A percentile compares a stretch with the other conserved stretches of the same genome.
phyloP scores from a whole-genome alignment of 495 filamentous ascomycete genomes.

The Podospora conica region DNA sequence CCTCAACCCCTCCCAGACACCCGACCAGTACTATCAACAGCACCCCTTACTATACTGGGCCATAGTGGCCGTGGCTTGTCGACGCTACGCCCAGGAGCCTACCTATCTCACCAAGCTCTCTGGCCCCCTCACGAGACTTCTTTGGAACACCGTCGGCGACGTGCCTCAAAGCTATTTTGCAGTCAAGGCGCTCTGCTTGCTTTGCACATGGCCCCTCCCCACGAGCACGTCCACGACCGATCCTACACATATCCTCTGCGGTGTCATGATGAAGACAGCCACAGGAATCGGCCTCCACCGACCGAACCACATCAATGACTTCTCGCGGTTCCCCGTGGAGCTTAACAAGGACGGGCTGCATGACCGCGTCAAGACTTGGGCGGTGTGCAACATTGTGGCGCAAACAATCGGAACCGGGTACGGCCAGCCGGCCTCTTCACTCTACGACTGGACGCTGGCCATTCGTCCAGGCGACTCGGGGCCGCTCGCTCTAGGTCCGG shows the following conservation, averaged over 20 bases:
- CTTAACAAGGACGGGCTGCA: conserved; percentile 78
- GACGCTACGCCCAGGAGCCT: conserved; percentile 62
- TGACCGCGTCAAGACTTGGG: conserved; percentile 86
- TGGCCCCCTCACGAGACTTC: conserved; percentile 62
- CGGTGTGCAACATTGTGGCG: conserved; percentile 87
- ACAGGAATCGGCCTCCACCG: conserved; percentile 88
- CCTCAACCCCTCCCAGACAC: conserved; percentile 60
- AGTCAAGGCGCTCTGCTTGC: conserved; percentile 82
- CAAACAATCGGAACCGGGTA: conserved; percentile 87
- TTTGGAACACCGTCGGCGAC: conserved; percentile 78
- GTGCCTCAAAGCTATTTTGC: conserved; percentile 81
- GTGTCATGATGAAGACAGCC: conserved; percentile 88
- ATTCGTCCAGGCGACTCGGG: conserved; percentile 55
- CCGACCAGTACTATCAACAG: conserved; percentile 68
- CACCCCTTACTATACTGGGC: conserved; percentile 81
- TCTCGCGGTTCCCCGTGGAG: conserved; percentile 74
- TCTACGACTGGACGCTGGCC: conserved; percentile 81
- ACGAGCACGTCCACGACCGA: conserved; percentile 80
- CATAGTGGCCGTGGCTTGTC: conserved; percentile 73
- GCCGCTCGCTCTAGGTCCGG: conserved; percentile 60
- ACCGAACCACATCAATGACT: conserved; percentile 85
- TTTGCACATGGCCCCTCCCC: conserved; percentile 89
- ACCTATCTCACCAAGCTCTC: conserved; percentile 63
- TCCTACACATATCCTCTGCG: conserved; percentile 83
- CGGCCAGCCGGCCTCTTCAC: conserved; percentile 79